Percentiles rank a stretch among this genome's conserved stretches.
Conservation (phyloP, 345 rosid genomes). For the Lumnitzera littorea region DNA sequence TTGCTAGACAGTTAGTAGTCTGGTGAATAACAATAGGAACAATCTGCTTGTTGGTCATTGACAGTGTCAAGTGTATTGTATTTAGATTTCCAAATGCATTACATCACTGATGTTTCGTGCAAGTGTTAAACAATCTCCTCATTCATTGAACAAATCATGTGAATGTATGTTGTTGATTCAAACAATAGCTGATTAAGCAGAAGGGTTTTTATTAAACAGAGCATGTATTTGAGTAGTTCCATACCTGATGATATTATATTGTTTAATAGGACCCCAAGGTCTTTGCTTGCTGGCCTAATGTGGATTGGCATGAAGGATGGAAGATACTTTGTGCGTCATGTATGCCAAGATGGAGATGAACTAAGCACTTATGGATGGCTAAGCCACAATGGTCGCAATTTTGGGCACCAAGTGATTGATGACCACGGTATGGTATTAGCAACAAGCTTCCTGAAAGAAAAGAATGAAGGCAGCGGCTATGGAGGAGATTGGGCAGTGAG, state of each 20-base stretch:
- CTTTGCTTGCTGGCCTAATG: constrained; percentile 86
- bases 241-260: constrained; percentile 9
- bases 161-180: no score
- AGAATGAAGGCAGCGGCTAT: constrained; percentile 61
- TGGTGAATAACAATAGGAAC: no score
- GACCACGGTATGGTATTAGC: constrained; percentile 60
- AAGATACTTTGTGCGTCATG: constrained; percentile 56
- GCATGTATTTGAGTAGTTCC: background rate
- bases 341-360: constrained; percentile 70
- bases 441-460: constrained; percentile 79
- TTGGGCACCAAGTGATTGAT: constrained; percentile 62
- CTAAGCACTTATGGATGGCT: constrained; percentile 77
- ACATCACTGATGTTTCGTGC: no score
- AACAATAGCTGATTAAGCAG: background rate
- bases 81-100: no score
- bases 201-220: background rate
- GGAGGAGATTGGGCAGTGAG: constrained; percentile 96
- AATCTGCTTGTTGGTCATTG: no score
- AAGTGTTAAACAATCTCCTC: no score
- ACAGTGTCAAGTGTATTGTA: no score
- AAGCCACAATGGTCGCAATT: constrained; percentile 83
- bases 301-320: constrained; percentile 81
- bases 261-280: constrained; percentile 59
- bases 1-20: no score
- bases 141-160: no score